Base-by-base conservation (phyloP, 208 protist genomes). In the Leishmania lainsoni region DNA sequence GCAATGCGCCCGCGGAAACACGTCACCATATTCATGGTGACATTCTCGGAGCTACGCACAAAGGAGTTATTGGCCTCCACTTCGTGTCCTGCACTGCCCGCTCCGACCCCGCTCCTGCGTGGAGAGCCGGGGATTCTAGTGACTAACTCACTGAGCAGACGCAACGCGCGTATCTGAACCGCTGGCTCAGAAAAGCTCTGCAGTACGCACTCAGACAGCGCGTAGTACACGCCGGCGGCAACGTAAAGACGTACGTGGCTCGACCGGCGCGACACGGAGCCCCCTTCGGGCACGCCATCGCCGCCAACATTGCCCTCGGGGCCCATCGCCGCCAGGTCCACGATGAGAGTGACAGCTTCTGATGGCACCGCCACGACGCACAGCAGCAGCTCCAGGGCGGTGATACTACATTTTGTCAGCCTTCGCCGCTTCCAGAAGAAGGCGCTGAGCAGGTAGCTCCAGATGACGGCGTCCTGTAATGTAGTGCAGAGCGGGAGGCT, bases 351-450 rank as follows among this genome's bases (percentile, higher is more conserved):
- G 26, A 86, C 74, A 56, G 29, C 71, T 48, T 88, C 73, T 14
- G 87, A 83, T 3, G 75, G 75, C 54, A 89, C 74, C 39, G 61
- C 69, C 51, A 75, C 56, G 17, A 76, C 77, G 12, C 83, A 86
- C 81, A 94, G 78, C 65, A 95, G 73, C 54, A 84, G 68, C 78
- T 90, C 85, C 66, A 94, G 59, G 17, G 86, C 81, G 56, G 84
- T 79, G 22, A 94, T 59, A 6, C 83, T 81, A 0, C 54, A 56
- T 51, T 91, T 89, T 9, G 83, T 81, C 26, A 93, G 78, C 83
- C 91, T 93, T 56, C 70, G 87, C 69, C 90, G 91, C 76, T 87
- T 89, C 75, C 86, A 86, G 78, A 89, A 90, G 32, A 93, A 80
- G 26, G 84, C 78, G 63, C 87, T 89, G 22, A 96, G 83, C 39